Evolutionary conservation across 805 yeast species (phyloP).

Genomic region (Spencermartinsiella europaea): DNA sequence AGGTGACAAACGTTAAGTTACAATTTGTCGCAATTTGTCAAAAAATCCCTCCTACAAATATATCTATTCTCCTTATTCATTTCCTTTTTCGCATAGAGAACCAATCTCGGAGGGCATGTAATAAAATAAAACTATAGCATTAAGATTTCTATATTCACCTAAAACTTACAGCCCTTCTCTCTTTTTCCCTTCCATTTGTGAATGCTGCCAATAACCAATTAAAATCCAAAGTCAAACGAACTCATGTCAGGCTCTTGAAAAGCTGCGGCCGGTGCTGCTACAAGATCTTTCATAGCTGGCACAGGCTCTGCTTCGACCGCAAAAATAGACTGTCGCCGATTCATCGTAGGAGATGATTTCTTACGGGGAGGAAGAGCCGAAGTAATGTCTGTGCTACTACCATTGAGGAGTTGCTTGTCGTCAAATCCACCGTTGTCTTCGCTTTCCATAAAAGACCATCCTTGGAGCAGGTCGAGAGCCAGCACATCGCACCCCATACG

Average conservation of each 20-base stretch:
- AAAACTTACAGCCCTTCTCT: too few species aligned
- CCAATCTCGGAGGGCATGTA: neutral
- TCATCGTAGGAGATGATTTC: neutral
- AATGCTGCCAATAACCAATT: neutral
- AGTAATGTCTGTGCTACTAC: too few species aligned
- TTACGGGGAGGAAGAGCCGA: neutral
- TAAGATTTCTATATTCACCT: neutral
- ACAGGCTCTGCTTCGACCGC: neutral
- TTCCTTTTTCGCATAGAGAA: too few species aligned
- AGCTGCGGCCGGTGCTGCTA: constrained; percentile 47
- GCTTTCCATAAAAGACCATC: constrained; percentile 45
- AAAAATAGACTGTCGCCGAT: neutral
- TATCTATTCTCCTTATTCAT: too few species aligned
- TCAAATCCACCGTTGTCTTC: constrained; percentile 2
- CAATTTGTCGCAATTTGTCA: too few species aligned
- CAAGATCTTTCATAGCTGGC: constrained; percentile 11
- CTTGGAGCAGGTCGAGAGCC: constrained; percentile 53
- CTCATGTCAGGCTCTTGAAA: constrained; percentile 76
- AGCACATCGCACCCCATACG: constrained; percentile 91
- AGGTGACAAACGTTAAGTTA: too few species aligned
- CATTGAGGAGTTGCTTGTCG: neutral
- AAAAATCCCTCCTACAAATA: too few species aligned
- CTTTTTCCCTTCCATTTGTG: too few species aligned
- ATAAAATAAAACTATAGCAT: neutral
- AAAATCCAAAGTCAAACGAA: constrained; percentile 51